Evolutionary conservation across 352 stramenopile species (phyloP).

Genomic region (Globisporangium cylindrosporum): DNA sequence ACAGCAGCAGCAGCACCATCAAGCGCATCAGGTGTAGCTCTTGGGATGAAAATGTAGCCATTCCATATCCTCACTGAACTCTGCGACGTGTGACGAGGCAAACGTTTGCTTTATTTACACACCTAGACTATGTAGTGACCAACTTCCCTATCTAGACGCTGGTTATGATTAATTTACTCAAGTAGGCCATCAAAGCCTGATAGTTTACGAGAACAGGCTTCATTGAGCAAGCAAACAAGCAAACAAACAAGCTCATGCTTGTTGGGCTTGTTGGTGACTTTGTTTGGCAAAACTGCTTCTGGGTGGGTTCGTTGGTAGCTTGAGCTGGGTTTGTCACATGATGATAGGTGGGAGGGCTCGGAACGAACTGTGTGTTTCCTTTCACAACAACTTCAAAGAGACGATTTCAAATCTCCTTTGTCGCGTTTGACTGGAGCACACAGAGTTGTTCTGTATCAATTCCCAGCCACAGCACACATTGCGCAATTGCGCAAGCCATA

Average conservation of each 20-base stretch:
- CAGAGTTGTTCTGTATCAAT: not conserved
- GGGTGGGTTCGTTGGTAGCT: not conserved
- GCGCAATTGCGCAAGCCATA: not conserved
- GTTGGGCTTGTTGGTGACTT: not conserved
- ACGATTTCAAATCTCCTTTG: not conserved
- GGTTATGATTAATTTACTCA: not conserved
- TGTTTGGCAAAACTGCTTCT: not conserved
- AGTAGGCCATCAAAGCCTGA: not conserved
- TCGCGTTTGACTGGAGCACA: conserved; percentile 3
- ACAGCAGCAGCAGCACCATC: conserved; percentile 1
- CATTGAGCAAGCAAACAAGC: not conserved
- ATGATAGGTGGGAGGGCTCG: not conserved
- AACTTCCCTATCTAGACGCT: not conserved
- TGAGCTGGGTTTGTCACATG: conserved; percentile 8
- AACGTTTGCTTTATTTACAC: not conserved
- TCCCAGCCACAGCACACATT: not conserved
- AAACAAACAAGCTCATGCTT: not conserved
- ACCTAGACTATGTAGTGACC: not conserved
- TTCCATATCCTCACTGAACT: not conserved
- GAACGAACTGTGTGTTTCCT: conserved; percentile 7
- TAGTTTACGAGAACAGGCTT: not conserved
- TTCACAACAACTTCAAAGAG: conserved; percentile 6
- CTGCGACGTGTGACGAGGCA: conserved; percentile 1
- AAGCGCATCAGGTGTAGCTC: conserved; percentile 14
- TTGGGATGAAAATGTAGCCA: conserved; percentile 4